Evolutionary conservation across 805 yeast species (phyloP), one percentile per base, ranked within the genome.

Genomic region (Candida broadrunensis): DNA sequence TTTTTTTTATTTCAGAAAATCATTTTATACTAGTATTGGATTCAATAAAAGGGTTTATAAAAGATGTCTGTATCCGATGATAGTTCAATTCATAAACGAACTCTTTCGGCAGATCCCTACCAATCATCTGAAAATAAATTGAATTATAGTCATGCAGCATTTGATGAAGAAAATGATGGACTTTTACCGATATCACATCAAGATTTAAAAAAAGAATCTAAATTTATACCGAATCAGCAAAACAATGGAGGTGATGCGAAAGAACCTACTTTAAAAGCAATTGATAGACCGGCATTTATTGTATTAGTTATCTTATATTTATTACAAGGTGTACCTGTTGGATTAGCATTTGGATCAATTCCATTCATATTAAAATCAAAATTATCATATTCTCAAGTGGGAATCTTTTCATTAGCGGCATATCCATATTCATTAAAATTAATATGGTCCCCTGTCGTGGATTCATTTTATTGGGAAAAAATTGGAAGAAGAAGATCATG

Each of bases 261-360:
- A 15, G 18, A n/a, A 14, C 5, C 18, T 5, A 3, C 19, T 8
- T 38, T 46, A 25, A 32, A 33, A 32, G 40, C 44, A 14, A 48
- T 45, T 13, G 98, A 90, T 54, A 64, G 87, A 41, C 83, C 84
- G 12, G 87, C 89, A 42, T 93, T 91, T 58, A 63, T 74, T 32
- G 71, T 91, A 5, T 67, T 91, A 42, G 82, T 88, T 5, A 54
- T 86, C 5, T 66, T 93, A 25, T 93, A 93, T 58, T 67, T 89
- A 36, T 73, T 90, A 5, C 99, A 93, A 60, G 99, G 99, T n/a
- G 81, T 93, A 5, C 99, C 99, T 0, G 95, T 90, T 12, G 99
- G 99, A 0, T 65, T 93, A 25, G 96, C 96, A 1, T 89, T 91
- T 67, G 99, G 99, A 2, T 82, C 96, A 1, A 76, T 93, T 9